A percentile compares a stretch with the other conserved stretches of the same genome.
Conservation (phyloP, 306 rosid genomes). For the Begonia loranthoides region DNA sequence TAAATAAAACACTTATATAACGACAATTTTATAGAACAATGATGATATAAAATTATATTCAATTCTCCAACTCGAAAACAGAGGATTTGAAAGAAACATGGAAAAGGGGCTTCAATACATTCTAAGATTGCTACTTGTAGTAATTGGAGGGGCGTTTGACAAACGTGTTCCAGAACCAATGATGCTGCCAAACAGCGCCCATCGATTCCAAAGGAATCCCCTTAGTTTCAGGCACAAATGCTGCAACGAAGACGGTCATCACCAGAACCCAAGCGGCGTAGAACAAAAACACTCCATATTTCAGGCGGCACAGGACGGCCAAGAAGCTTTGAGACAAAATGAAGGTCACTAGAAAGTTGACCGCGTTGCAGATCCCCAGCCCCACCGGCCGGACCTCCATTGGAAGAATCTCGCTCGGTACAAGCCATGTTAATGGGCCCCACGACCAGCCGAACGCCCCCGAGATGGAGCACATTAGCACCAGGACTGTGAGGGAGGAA, state of each 20-base stretch:
- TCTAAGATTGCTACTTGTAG: too few species aligned
- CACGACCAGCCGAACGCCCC: constrained; percentile 1
- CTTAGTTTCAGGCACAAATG: not conserved
- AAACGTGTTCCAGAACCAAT: not conserved
- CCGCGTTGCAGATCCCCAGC: not conserved
- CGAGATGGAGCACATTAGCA: too few species aligned
- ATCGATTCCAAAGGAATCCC: not conserved
- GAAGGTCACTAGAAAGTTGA: not conserved
- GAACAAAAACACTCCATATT: not conserved
- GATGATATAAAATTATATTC: too few species aligned
- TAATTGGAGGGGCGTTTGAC: too few species aligned
- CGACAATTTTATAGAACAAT: too few species aligned
- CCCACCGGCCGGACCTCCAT: not conserved
- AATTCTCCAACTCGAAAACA: too few species aligned
- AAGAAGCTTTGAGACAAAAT: not conserved
- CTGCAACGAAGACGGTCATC: not conserved
- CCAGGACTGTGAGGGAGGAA: too few species aligned
- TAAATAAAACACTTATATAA: too few species aligned
- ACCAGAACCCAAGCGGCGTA: not conserved
- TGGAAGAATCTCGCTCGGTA: not conserved
- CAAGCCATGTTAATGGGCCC: not conserved
- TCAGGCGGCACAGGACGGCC: not conserved
- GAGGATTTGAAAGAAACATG: too few species aligned
- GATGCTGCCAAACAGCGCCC: not conserved
- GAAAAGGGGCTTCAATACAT: too few species aligned